phyloP scores from a whole-genome alignment of 306 rosid species.

The Abrus precatorius region DNA sequence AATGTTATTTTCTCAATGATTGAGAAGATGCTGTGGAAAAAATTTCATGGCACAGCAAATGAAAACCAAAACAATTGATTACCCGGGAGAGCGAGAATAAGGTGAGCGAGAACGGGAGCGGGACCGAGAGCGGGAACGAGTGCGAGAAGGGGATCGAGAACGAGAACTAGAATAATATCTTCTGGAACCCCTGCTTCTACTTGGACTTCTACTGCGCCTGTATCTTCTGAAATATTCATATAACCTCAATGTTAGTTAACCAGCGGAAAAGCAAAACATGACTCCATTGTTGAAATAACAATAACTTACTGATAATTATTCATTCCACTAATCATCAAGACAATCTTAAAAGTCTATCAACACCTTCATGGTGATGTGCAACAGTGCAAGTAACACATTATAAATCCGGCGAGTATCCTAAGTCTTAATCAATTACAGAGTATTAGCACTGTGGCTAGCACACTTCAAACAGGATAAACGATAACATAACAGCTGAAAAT shows the following conservation, averaged over 20 bases:
- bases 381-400: neutral
- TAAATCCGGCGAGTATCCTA: neutral
- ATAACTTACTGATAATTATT: neutral
- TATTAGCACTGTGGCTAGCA: neutral
- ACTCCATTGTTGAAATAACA: constrained; percentile 6
- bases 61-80: constrained; percentile 20
- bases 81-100: constrained; percentile 86
- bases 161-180: constrained; percentile 70
- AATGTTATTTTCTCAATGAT: constrained; percentile 42
- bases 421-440: neutral
- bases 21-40: neutral
- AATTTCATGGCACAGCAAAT: neutral
- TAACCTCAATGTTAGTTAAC: constrained; percentile 19
- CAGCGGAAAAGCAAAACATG: neutral
- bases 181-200: constrained; percentile 80
- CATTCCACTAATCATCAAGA: neutral
- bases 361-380: neutral
- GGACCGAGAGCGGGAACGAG: constrained; percentile 57
- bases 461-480: neutral
- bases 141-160: constrained; percentile 52
- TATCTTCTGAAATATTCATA: constrained; percentile 66
- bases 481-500: constrained; percentile 10
- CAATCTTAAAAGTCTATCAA: constrained; percentile 7
- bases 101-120: constrained; percentile 53
- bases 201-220: constrained; percentile 81